A percentile compares a stretch with the other conserved stretches of the same genome.
These are phyloP conservation scores for Colletotrichum caudatum DNA, from an alignment of 2,329 filamentous ascomycete species.

Conservation along the genomic window DNA sequence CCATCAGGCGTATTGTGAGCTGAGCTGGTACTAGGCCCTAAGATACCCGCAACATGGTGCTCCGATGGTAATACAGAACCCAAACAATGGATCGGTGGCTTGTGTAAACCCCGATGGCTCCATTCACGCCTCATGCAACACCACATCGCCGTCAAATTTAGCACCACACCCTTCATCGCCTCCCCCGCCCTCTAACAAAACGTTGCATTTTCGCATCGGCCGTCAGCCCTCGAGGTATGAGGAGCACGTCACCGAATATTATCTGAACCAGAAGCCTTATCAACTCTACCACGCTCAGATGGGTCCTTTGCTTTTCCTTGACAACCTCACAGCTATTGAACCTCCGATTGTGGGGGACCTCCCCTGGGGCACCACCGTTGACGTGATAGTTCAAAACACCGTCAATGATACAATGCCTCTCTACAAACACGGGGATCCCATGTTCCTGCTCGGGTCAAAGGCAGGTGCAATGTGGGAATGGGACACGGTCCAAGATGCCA, in stretches of 20 bases:
- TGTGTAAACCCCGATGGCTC: slow-evolving; percentile 20
- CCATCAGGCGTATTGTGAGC: not conserved
- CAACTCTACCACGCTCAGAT: slow-evolving; percentile 46
- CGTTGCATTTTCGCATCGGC: slow-evolving; percentile 15
- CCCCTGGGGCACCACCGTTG: slow-evolving; percentile 54
- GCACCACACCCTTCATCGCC: not conserved
- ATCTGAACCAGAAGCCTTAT: slow-evolving; percentile 24
- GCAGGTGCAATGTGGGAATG: slow-evolving; percentile 61
- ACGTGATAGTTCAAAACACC: slow-evolving; percentile 25
- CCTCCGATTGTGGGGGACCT: slow-evolving; percentile 1
- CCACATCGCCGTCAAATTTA: not conserved
- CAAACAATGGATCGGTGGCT: not conserved
- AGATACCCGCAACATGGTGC: slow-evolving; percentile 22
- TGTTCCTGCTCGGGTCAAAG: slow-evolving; percentile 67
- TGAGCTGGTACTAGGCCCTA: slow-evolving; percentile 4
- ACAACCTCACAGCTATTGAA: slow-evolving; percentile 50
- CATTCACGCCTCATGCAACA: not conserved
- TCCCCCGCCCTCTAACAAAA: slow-evolving; percentile 1
- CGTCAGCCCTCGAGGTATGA: slow-evolving; percentile 23
- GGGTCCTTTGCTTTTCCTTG: slow-evolving; percentile 57
- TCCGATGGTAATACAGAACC: slow-evolving; percentile 19
- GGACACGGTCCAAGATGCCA: slow-evolving; percentile 64
- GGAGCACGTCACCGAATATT: slow-evolving; percentile 19
- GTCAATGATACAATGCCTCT: slow-evolving; percentile 47
- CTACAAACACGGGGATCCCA: slow-evolving; percentile 73